Percentiles rank a stretch among this genome's conserved stretches.
These are phyloP conservation scores for Cyamopsis tetragonoloba DNA, from an alignment of 306 rosid genomes.

Conservation along the genomic window DNA sequence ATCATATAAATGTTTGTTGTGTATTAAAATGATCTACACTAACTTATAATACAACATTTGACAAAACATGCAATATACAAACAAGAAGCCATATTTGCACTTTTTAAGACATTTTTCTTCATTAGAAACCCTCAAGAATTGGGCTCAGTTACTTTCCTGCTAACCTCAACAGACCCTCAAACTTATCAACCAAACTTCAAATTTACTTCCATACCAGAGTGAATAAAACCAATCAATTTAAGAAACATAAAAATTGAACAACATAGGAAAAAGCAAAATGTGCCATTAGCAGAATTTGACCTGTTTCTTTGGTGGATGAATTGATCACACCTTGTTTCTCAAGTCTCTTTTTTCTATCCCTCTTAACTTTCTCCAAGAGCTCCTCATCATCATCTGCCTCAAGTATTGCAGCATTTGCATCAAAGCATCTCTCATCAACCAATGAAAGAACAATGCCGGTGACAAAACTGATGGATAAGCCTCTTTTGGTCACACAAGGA, in stretches of 20 bases:
- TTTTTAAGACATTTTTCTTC: neutral
- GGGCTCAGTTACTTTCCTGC: neutral
- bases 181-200: neutral
- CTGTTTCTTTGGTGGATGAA: constrained; percentile 78
- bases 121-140: neutral
- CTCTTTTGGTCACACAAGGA: constrained; percentile 58
- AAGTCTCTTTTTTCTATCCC: constrained; percentile 83
- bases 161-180: neutral
- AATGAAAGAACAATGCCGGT: constrained; percentile 51
- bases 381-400: constrained; percentile 95
- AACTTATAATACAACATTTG: neutral
- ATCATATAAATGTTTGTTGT: too few relatives aligned
- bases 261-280: neutral
- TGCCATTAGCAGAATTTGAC: constrained; percentile 24
- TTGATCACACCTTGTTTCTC: constrained; percentile 73
- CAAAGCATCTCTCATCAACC: constrained; percentile 38
- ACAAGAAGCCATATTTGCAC: neutral
- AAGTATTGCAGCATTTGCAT: constrained; percentile 77
- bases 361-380: constrained; percentile 77
- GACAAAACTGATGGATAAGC: constrained; percentile 43
- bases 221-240: neutral
- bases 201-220: constrained; percentile 2
- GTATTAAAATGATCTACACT: neutral
- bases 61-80: neutral
- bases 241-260: constrained; percentile 12